Evolutionary conservation across 768 basidiomycete genomes (phyloP).

Genomic region (Collybia sp.): DNA sequence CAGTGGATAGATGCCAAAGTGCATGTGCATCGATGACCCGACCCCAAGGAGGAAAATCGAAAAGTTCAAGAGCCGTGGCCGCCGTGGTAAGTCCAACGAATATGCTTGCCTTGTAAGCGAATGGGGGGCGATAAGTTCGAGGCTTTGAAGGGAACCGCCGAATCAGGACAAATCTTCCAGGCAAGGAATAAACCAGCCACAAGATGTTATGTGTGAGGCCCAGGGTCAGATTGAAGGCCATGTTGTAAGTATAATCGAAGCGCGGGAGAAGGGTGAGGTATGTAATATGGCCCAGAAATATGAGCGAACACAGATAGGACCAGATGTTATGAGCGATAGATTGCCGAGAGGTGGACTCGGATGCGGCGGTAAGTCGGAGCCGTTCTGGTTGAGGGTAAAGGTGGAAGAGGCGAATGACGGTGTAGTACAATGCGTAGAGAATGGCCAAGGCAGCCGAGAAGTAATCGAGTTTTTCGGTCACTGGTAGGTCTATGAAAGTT

Average conservation of each 20-base stretch:
- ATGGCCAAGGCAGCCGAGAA: constrained; percentile 90
- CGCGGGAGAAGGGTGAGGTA: constrained; percentile 74
- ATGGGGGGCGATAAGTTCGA: constrained; percentile 53
- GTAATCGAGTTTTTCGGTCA: constrained; percentile 91
- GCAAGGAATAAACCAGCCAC: constrained; percentile 75
- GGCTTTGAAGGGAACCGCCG: constrained; percentile 51
- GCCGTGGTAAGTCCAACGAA: constrained; percentile 69
- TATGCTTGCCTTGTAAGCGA: constrained; percentile 46
- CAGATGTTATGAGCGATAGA: constrained; percentile 26
- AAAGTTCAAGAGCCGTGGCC: constrained; percentile 77
- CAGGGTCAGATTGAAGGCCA: constrained; percentile 72
- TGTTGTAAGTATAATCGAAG: constrained; percentile 95
- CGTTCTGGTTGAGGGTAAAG: constrained; percentile 47
- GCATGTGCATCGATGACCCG: constrained; percentile 85
- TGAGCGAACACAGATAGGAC: constrained; percentile 46
- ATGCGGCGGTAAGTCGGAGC: constrained; percentile 20
- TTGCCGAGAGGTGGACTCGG: constrained; percentile 7
- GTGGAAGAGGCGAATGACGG: constrained; percentile 71
- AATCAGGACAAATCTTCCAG: constrained; percentile 38
- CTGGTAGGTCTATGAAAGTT: constrained; percentile 58
- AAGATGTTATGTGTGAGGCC: constrained; percentile 77
- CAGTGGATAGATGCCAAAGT: constrained; percentile 89
- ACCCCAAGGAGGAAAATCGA: constrained; percentile 85
- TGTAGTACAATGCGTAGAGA: constrained; percentile 74
- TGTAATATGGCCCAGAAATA: constrained; percentile 66